A percentile compares a stretch with the other conserved stretches of the same genome.
These are phyloP conservation scores for Silene latifolia DNA, from an alignment of 148 eudicot genomes.

Conservation along the genomic window DNA sequence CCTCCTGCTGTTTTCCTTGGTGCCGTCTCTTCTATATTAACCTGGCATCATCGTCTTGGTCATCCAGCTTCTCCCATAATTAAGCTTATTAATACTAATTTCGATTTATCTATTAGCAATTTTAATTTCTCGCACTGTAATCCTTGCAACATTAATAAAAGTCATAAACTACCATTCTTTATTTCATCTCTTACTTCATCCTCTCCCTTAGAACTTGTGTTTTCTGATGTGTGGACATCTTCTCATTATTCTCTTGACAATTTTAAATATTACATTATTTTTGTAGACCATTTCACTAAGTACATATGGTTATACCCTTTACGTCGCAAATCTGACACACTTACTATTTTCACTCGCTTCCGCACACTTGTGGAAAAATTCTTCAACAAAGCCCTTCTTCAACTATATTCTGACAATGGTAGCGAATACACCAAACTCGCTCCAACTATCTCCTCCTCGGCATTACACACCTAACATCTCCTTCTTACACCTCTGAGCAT, in stretches of 20 bases:
- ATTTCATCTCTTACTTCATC: not conserved
- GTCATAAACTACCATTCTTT: too few relatives aligned
- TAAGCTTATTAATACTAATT: not conserved
- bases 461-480: not conserved
- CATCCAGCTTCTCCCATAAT: too few relatives aligned
- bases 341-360: not conserved
- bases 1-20: not conserved
- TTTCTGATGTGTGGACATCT: not conserved
- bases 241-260: too few relatives aligned
- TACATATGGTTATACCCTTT: not conserved
- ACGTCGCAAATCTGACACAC: too few relatives aligned
- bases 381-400: not conserved
- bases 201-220: too few relatives aligned
- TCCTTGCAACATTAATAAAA: not conserved
- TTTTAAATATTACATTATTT: too few relatives aligned
- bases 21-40: not conserved
- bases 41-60: not conserved
- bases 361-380: not conserved
- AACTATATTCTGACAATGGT: not conserved
- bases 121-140: not conserved
- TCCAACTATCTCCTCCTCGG: not conserved
- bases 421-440: not conserved
- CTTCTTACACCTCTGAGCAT: not conserved
- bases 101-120: not conserved
- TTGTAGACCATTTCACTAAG: too few relatives aligned